Percentiles rank a stretch among this genome's conserved stretches.
Conservation (phyloP, 148 eudicot genomes). For the Cornus suecica region DNA sequence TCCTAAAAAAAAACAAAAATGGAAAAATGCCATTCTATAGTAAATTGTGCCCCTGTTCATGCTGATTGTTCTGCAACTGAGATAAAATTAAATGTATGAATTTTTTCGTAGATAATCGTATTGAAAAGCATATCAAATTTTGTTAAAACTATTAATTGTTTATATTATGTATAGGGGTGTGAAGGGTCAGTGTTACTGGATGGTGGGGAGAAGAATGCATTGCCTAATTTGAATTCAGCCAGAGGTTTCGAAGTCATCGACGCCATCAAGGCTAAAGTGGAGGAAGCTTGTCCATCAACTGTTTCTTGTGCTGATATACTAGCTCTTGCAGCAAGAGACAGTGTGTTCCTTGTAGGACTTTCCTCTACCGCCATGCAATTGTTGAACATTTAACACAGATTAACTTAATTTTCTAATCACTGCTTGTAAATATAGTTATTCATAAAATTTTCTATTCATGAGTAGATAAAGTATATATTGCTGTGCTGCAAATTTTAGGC, state of each 20-base stretch:
- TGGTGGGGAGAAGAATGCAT: conserved; percentile 57
- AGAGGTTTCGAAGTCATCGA: conserved; percentile 74
- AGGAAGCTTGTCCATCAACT: conserved; percentile 52
- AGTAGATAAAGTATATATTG: neutral
- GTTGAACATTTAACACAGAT: neutral
- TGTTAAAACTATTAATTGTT: neutral
- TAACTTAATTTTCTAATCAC: neutral
- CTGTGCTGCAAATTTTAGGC: conserved; percentile 19
- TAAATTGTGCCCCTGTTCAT: no score
- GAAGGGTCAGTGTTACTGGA: conserved; percentile 69
- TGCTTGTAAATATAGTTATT: neutral
- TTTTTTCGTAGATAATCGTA: no score
- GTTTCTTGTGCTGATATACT: conserved; percentile 79
- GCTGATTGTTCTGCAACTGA: no score
- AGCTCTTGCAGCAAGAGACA: conserved; percentile 57
- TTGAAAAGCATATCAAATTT: no score
- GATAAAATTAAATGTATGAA: no score
- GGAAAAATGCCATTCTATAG: no score
- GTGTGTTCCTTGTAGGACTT: conserved; percentile 46
- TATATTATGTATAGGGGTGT: conserved; percentile 45
- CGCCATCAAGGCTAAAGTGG: conserved; percentile 49
- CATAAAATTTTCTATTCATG: no score
- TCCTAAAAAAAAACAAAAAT: no score
- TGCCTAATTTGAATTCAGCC: conserved; percentile 50
- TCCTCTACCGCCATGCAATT: neutral